A percentile compares a stretch with the other conserved stretches of the same genome.
phyloP scores from a whole-genome alignment of 1,284 basidiomycete genomes.

The Ustilago vetiveriae region DNA sequence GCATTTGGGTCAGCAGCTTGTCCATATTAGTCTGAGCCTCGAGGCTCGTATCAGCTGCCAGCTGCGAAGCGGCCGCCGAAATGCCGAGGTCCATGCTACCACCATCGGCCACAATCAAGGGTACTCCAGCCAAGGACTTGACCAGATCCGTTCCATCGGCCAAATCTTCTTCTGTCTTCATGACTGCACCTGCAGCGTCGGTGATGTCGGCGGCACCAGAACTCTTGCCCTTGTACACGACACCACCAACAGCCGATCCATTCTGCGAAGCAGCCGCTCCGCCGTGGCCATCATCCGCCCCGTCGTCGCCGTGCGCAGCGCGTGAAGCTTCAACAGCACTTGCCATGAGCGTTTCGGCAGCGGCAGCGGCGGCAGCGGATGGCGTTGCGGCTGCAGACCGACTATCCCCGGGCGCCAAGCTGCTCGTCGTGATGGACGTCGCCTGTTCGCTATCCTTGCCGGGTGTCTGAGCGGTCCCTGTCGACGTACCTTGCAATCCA shows the following conservation, averaged over 20 bases:
- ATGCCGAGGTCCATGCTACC: conserved; percentile 24
- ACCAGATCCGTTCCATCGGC: neutral
- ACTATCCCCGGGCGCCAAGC: conserved; percentile 42
- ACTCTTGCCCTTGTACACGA: neutral
- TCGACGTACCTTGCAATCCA: neutral
- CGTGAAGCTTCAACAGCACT: too few species aligned
- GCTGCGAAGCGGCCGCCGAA: conserved; percentile 17
- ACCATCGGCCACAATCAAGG: conserved; percentile 24
- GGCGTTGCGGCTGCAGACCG: conserved; percentile 36
- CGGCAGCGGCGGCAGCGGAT: conserved; percentile 1
- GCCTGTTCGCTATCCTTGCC: conserved; percentile 45
- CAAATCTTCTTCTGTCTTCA: conserved; percentile 23
- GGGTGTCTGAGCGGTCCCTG: conserved; percentile 22
- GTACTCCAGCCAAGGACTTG: conserved; percentile 10
- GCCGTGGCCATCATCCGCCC: too few species aligned
- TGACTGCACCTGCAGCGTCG: neutral
- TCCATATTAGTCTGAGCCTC: conserved; percentile 31
- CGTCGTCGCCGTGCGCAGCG: too few species aligned
- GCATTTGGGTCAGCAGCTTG: conserved; percentile 29
- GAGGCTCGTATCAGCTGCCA: conserved; percentile 9
- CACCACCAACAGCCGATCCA: neutral
- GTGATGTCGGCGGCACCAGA: neutral
- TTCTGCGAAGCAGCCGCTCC: conserved; percentile 3
- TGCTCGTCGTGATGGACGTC: conserved; percentile 37
- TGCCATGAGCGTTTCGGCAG: conserved; percentile 1